Conservation (phyloP, 768 basidiomycete species). For the Thelephora ganbajun region DNA sequence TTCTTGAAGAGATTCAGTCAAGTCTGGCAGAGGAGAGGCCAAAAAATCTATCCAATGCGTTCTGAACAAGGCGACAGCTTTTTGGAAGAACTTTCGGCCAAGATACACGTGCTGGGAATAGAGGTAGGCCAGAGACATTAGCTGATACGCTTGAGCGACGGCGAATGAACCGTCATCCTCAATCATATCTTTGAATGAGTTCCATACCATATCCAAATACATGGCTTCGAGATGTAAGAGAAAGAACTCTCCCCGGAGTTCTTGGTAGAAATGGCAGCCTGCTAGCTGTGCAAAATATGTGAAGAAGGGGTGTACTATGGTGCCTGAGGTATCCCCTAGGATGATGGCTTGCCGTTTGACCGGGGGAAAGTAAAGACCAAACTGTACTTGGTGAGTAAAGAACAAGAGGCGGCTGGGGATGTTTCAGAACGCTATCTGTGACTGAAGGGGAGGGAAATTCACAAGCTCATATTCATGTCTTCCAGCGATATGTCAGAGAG, state of each 20-base stretch:
- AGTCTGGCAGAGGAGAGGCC: background rate
- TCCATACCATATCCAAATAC: background rate
- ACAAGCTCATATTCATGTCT: background rate
- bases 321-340: constrained; percentile 11
- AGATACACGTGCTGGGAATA: background rate
- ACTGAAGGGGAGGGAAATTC: background rate
- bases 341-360: constrained; percentile 13
- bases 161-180: background rate
- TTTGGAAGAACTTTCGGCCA: background rate
- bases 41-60: background rate
- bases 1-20: background rate
- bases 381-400: constrained; percentile 11
- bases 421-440: no score
- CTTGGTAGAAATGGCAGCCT: constrained; percentile 12
- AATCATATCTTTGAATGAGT: background rate
- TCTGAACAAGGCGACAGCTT: background rate
- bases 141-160: background rate
- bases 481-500: background rate
- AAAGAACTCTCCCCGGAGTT: background rate
- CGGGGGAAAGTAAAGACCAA: constrained; percentile 10
- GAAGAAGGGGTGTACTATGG: constrained; percentile 11
- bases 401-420: constrained; percentile 10
- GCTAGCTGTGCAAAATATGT: constrained; percentile 12
- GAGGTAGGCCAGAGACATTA: background rate
- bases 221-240: background rate